Conservation (phyloP, 176 grass and related monocot species). For the Aegilops sharonensis region DNA sequence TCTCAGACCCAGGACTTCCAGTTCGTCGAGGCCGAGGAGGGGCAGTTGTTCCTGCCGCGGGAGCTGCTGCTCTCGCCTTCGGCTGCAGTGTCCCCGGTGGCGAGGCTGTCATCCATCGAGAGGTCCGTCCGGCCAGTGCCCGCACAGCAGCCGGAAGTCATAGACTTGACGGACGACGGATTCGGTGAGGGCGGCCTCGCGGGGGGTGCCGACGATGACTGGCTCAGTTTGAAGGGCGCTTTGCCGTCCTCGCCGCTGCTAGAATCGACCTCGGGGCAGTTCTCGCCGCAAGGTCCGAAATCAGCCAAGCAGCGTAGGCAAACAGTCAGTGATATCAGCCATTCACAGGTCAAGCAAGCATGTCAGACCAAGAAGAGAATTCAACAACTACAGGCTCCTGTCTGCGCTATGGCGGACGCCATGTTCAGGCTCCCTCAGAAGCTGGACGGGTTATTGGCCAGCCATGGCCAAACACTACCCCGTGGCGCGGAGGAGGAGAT, state of each 20-base stretch:
- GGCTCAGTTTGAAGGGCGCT: no score
- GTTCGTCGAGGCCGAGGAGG: neutral
- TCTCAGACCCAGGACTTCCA: neutral
- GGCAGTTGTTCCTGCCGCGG: constrained; percentile 6
- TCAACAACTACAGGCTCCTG: no score
- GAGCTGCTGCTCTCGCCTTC: constrained; percentile 37
- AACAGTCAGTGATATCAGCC: no score
- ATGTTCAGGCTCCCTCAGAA: neutral
- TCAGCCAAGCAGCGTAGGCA: no score
- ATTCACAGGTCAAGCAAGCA: no score
- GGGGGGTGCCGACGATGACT: neutral
- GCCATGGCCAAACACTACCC: neutral
- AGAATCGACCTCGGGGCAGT: neutral
- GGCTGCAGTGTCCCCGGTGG: constrained; percentile 56
- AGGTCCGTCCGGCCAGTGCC: constrained; percentile 38
- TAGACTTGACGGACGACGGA: neutral
- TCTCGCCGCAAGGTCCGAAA: neutral
- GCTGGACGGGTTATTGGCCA: neutral
- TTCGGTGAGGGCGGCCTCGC: neutral
- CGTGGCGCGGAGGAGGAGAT: neutral
- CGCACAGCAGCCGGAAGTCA: neutral
- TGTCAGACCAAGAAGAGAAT: no score
- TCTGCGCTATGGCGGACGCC: neutral
- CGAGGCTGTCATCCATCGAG: constrained; percentile 43
- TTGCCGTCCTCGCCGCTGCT: neutral